A percentile compares a stretch with the other conserved stretches of the same genome.
These are phyloP conservation scores for Mycena citricolor DNA, from an alignment of 1,284 basidiomycete genomes.

Conservation along the genomic window DNA sequence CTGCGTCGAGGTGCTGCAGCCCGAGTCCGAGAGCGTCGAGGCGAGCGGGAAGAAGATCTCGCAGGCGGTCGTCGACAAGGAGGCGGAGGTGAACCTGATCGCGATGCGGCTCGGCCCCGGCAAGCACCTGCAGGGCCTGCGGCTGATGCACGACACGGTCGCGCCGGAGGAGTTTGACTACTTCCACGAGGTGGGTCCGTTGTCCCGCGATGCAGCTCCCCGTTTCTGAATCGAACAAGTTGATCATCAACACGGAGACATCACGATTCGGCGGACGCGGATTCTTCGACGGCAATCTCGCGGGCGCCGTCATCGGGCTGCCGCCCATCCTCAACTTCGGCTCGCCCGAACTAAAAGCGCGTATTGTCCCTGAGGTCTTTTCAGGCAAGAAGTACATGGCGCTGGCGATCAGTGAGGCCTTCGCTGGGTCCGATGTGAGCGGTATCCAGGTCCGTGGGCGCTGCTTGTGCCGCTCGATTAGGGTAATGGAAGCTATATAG, in stretches of 20 bases:
- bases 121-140: constrained; percentile 85
- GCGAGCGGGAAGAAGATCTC: constrained; percentile 78
- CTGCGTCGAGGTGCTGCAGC: constrained; percentile 60
- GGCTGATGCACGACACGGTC: constrained; percentile 80
- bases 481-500: too few relatives aligned
- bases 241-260: constrained; percentile 87
- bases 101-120: constrained; percentile 93
- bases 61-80: constrained; percentile 72
- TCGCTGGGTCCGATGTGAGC: constrained; percentile 91
- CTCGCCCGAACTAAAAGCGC: constrained; percentile 69
- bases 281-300: constrained; percentile 80
- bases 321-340: constrained; percentile 89
- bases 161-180: constrained; percentile 89
- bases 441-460: constrained; percentile 54
- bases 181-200: constrained; percentile 62
- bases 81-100: constrained; percentile 76
- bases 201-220: constrained; percentile 4
- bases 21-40: constrained; percentile 70
- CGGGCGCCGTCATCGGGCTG: constrained; percentile 81
- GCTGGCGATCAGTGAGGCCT: constrained; percentile 76
- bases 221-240: constrained; percentile 40
- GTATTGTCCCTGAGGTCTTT: constrained; percentile 69
- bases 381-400: constrained; percentile 81
- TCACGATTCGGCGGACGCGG: constrained; percentile 81
- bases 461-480: too few relatives aligned